phyloP scores from a whole-genome alignment of 1,284 basidiomycete genomes.

The Xerocomus alliaceus region DNA sequence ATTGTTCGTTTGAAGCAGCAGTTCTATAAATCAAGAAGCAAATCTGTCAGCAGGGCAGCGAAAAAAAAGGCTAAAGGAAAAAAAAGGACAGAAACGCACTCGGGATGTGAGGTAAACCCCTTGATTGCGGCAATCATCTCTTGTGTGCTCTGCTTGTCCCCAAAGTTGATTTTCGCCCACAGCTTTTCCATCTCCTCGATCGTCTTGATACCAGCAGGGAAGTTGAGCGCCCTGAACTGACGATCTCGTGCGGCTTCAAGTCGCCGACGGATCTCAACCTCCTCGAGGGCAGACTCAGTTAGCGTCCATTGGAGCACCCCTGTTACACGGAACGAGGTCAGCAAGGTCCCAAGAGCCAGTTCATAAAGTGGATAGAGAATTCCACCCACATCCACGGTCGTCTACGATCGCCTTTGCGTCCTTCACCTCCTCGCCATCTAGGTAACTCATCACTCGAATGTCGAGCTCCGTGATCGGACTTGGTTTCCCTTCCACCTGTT shows the following conservation, averaged over 20 bases:
- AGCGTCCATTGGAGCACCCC: conserved; percentile 66
- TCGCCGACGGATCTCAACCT: conserved; percentile 43
- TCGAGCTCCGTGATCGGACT: conserved; percentile 52
- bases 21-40: background rate
- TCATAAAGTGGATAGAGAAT: background rate
- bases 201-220: conserved; percentile 55
- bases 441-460: conserved; percentile 45
- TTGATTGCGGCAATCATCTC: conserved; percentile 10
- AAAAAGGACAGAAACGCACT: background rate
- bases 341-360: background rate
- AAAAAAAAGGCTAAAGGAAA: background rate
- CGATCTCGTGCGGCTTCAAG: conserved; percentile 45
- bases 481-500: conserved; percentile 36
- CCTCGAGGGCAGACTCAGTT: conserved; percentile 42
- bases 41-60: background rate
- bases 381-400: conserved; percentile 48
- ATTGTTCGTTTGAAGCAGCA: background rate
- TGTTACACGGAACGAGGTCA: conserved; percentile 33
- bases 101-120: background rate
- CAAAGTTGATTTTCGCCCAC: conserved; percentile 59
- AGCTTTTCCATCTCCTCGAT: conserved; percentile 51
- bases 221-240: conserved; percentile 50
- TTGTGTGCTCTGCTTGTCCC: conserved; percentile 30
- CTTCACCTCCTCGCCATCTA: conserved; percentile 40
- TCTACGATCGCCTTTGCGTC: conserved; percentile 46